A percentile compares a stretch with the other conserved stretches of the same genome.
Evolutionary conservation across 306 rosid species (phyloP).

Genomic region (Trichosanthes truncata): DNA sequence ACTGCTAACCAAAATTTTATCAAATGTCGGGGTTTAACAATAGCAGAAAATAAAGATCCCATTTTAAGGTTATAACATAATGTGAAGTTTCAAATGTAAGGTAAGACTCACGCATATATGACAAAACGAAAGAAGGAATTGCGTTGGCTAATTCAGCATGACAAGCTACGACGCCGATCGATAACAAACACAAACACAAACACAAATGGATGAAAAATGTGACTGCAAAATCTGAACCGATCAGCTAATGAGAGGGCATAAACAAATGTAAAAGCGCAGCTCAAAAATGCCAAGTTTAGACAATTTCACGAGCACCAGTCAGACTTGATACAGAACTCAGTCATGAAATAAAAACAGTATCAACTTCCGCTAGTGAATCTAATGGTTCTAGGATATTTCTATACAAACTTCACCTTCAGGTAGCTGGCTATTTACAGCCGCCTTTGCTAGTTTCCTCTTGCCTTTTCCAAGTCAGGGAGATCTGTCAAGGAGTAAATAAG

Average conservation of each 20-base stretch:
- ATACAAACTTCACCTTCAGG: neutral
- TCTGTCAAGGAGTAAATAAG: constrained; percentile 26
- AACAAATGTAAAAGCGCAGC: neutral
- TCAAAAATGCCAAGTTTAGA: neutral
- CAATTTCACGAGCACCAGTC: neutral
- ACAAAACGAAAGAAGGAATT: neutral
- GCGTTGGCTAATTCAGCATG: neutral
- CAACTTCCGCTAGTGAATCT: neutral
- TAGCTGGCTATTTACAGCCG: neutral
- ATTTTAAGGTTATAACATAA: neutral
- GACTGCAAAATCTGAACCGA: neutral
- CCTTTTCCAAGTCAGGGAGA: constrained; percentile 94
- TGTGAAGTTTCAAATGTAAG: neutral
- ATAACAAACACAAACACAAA: neutral
- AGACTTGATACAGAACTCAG: neutral
- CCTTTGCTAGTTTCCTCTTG: constrained; percentile 40
- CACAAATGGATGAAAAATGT: neutral
- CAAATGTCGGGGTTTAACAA: neutral
- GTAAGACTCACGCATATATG: neutral
- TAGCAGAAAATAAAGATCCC: neutral
- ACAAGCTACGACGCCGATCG: neutral
- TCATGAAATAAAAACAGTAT: neutral
- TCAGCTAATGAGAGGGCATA: neutral
- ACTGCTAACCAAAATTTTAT: neutral
- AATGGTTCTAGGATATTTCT: neutral